phyloP scores from a whole-genome alignment of 176 grass and related monocot species.

The Triticum turgidum region DNA sequence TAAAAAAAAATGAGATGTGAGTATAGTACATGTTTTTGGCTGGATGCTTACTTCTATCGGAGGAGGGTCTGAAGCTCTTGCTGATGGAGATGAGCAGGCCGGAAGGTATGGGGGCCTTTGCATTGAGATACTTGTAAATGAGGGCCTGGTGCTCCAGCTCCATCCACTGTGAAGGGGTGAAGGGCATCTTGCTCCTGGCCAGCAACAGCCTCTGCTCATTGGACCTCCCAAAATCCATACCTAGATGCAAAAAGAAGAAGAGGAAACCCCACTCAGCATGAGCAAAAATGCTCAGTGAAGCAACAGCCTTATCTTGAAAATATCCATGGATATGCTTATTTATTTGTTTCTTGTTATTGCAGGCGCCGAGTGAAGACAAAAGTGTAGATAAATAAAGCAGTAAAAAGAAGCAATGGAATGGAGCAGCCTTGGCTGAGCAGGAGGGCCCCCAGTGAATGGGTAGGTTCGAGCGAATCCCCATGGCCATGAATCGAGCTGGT shows the following conservation, averaged over 20 bases:
- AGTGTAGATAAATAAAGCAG: background rate
- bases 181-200: constrained; percentile 76
- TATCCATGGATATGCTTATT: background rate
- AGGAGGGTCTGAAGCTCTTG: constrained; percentile 54
- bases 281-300: background rate
- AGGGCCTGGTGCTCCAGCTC: constrained; percentile 93
- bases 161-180: constrained; percentile 97
- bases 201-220: constrained; percentile 56
- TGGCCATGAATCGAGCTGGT: background rate
- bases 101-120: constrained; percentile 74
- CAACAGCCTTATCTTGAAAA: constrained; percentile 41
- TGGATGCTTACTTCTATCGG: constrained; percentile 35
- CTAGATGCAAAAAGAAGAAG: constrained; percentile 14
- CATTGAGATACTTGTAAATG: constrained; percentile 91
- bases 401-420: constrained; percentile 31
- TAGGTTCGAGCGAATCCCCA: constrained; percentile 35
- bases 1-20: background rate
- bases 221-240: constrained; percentile 47
- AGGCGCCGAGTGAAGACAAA: constrained; percentile 32
- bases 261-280: constrained; percentile 25
- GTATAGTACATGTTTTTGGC: background rate
- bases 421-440: constrained; percentile 30
- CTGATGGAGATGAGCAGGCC: constrained; percentile 75
- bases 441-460: background rate
- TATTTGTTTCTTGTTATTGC: background rate